Evolutionary conservation across 2,329 filamentous ascomycete genomes (phyloP).

Genomic region (Venturia oleaginea): DNA sequence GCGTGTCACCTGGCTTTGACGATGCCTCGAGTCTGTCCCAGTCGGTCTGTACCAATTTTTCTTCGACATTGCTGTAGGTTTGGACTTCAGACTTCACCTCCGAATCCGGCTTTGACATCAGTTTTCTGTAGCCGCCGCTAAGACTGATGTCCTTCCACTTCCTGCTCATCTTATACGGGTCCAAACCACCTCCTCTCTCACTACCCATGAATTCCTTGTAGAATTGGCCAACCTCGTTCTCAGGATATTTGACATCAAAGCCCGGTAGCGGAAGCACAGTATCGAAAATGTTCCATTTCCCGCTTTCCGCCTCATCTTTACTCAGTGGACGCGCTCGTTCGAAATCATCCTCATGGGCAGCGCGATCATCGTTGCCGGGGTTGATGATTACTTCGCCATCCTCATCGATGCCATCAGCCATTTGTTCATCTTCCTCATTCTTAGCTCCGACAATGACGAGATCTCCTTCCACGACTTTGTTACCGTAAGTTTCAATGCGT

Average conservation of each 20-base stretch:
- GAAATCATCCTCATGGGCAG: slow-evolving; percentile 47
- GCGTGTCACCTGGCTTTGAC: background rate
- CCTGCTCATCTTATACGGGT: slow-evolving; percentile 80
- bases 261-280: slow-evolving; percentile 88
- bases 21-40: slow-evolving; percentile 11
- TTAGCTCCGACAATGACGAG: slow-evolving; percentile 59
- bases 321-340: slow-evolving; percentile 65
- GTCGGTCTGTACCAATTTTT: slow-evolving; percentile 87
- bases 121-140: slow-evolving; percentile 77
- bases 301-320: slow-evolving; percentile 67
- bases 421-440: slow-evolving; percentile 31
- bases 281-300: slow-evolving; percentile 74
- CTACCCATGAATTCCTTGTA: slow-evolving; percentile 82
- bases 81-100: slow-evolving; percentile 59
- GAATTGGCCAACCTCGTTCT: slow-evolving; percentile 72
- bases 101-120: slow-evolving; percentile 62
- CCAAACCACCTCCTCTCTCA: slow-evolving; percentile 64
- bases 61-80: slow-evolving; percentile 58
- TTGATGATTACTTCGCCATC: slow-evolving; percentile 59
- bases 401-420: slow-evolving; percentile 40
- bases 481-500: slow-evolving; percentile 68
- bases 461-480: slow-evolving; percentile 72
- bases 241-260: slow-evolving; percentile 78
- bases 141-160: slow-evolving; percentile 80
- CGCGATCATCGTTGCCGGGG: slow-evolving; percentile 48